Conservation (phyloP, 2,329 filamentous ascomycete species). For the Coleophoma crateriformis region DNA sequence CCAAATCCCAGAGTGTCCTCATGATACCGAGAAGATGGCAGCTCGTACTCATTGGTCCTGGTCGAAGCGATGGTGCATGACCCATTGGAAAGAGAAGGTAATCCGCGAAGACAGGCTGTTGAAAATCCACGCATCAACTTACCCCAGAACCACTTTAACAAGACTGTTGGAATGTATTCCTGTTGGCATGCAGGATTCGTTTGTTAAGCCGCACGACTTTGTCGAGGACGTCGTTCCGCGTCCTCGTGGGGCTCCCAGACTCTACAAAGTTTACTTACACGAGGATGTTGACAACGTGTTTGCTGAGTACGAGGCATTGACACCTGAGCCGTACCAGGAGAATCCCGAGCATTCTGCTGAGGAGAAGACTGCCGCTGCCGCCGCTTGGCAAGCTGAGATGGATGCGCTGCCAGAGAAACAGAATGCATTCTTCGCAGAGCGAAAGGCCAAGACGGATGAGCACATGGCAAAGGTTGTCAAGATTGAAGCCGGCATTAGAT, state of each 20-base stretch:
- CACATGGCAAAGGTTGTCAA: slow-evolving; percentile 22
- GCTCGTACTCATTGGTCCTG: slow-evolving; percentile 26
- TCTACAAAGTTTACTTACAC: slow-evolving; percentile 22
- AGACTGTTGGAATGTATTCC: slow-evolving; percentile 25
- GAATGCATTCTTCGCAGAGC: slow-evolving; percentile 15
- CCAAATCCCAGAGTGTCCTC: slow-evolving; percentile 13
- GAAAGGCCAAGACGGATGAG: slow-evolving; percentile 19
- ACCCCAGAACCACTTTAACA: slow-evolving; percentile 12
- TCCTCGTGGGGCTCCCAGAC: slow-evolving; percentile 13
- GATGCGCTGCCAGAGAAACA: slow-evolving; percentile 16
- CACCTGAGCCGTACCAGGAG: slow-evolving; percentile 14
- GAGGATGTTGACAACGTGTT: slow-evolving; percentile 19
- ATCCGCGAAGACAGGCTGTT: slow-evolving; percentile 23
- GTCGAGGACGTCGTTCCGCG: slow-evolving; percentile 15
- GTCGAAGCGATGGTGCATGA: slow-evolving; percentile 22
- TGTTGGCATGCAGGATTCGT: slow-evolving; percentile 24
- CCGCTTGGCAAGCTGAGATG: slow-evolving; percentile 14
- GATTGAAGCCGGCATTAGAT: slow-evolving; percentile 19
- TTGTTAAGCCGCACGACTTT: slow-evolving; percentile 23
- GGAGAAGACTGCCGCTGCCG: slow-evolving; percentile 15
- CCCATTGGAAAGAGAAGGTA: slow-evolving; percentile 21
- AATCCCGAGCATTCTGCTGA: slow-evolving; percentile 17
- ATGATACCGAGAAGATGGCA: slow-evolving; percentile 12
- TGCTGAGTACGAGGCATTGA: slow-evolving; percentile 20
- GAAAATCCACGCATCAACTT: slow-evolving; percentile 15